Base-by-base conservation (phyloP, 2,329 filamentous ascomycete species). In the Tolypocladium amazonense region DNA sequence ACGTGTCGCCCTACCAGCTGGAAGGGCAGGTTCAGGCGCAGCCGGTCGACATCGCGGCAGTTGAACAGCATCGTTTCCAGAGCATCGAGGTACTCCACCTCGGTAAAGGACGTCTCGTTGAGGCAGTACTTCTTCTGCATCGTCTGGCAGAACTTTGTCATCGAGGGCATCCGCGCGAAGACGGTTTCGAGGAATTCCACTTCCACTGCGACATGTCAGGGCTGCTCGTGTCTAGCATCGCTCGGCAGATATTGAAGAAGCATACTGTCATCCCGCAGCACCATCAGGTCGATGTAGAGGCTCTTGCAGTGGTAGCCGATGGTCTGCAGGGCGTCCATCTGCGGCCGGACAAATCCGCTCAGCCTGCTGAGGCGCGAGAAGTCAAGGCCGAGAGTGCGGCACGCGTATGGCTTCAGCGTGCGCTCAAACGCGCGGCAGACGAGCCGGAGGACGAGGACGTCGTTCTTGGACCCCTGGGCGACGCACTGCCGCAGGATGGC, bases 21-120 rank as follows among this genome's bases (percentile, higher is more conserved):
- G 61, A 80, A 81, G 3, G 80, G 80, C 6, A 83, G 74, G 61
- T 77, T 80, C 27, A 83, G 67, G 50, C 79, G 77, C n/a, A 82
- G 66, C 4, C 78, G 71, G 7, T 75, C 71, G 59, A 80, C 68
- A 27, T 76, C 73, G 47, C 77, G 76, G 59, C 77, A 77, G 59
- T 75, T 69, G 62, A 75, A 73, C 0, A 83, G 70, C 37, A 81
- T 72, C 33, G 69, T 69, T 57, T 75, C 72, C 8, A 81, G 66
- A 11, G 71, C 70, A 6, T 65, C 62, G 45, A 73, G 72, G 64
- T 78, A 83, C 53, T 82, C 79, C 5, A 68, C 65, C 64, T 80
- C 79, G 52, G 78, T 81, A 63, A 82, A 82, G 11, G 79, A 77
- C 20, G 62, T 62, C 35, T 78, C 73, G 64, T 74, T 75, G 74